Conservation (phyloP, 257 asterid genomes). For the Salvia hispanica region DNA sequence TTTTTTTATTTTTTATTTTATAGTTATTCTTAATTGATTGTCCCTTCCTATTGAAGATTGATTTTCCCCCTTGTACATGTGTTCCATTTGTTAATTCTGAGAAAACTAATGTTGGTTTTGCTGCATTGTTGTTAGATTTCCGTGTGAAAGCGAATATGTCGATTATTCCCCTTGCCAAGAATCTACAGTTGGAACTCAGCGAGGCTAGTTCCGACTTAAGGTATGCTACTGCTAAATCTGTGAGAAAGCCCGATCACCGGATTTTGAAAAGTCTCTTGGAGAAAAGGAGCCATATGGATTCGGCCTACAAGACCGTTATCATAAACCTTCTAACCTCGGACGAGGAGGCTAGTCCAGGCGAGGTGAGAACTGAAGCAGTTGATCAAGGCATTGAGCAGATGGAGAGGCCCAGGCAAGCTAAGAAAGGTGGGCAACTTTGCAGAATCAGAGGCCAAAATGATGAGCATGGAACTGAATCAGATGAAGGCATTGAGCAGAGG, state of each 20-base stretch:
- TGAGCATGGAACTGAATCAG: too few relatives aligned
- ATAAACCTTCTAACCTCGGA: background rate
- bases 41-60: background rate
- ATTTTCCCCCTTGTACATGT: background rate
- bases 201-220: background rate
- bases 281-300: background rate
- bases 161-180: background rate
- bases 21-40: too few relatives aligned
- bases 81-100: background rate
- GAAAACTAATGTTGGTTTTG: background rate
- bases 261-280: background rate
- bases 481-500: too few relatives aligned
- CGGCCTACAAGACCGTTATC: background rate
- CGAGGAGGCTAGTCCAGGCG: background rate
- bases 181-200: background rate
- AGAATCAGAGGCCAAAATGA: too few relatives aligned
- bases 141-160: conserved; percentile 1
- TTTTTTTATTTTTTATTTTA: too few relatives aligned
- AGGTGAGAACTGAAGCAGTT: background rate
- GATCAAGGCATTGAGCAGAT: too few relatives aligned
- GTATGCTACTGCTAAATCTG: background rate
- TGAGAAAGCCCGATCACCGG: background rate
- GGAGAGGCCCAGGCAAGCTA: too few relatives aligned
- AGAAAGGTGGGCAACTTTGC: too few relatives aligned
- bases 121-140: background rate